A percentile compares a stretch with the other conserved stretches of the same genome.
phyloP scores from a whole-genome alignment of 1,284 basidiomycete species.

The Xanthoconium separans region DNA sequence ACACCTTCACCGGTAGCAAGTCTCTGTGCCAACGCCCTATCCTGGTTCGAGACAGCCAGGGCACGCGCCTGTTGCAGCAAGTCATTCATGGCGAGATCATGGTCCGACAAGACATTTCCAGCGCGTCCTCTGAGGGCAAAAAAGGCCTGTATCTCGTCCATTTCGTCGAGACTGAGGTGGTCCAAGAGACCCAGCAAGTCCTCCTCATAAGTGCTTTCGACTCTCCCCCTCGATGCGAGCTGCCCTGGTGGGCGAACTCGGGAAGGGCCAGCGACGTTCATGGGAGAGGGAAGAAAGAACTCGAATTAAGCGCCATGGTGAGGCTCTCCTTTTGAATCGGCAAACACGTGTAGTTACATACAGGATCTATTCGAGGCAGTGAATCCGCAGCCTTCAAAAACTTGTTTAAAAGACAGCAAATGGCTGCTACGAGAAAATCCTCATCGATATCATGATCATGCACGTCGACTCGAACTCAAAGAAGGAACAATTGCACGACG shows the following conservation, averaged over 20 bases:
- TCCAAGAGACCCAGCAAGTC: constrained; percentile 22
- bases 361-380: no score
- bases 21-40: constrained; percentile 21
- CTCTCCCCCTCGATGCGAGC: constrained; percentile 6
- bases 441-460: no score
- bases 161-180: constrained; percentile 19
- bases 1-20: constrained; percentile 17
- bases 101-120: constrained; percentile 21
- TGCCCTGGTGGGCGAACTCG: constrained; percentile 3
- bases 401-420: no score
- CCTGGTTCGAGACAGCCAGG: constrained; percentile 20
- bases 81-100: constrained; percentile 27
- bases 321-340: not conserved
- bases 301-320: not conserved
- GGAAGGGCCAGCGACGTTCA: constrained; percentile 32
- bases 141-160: constrained; percentile 20
- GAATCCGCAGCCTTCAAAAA: no score
- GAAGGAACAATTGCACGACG: not conserved
- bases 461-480: no score
- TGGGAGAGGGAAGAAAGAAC: constrained; percentile 17
- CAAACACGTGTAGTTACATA: constrained; percentile 7
- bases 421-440: no score
- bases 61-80: constrained; percentile 26
- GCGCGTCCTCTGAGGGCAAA: constrained; percentile 6
- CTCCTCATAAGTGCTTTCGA: constrained; percentile 25